phyloP scores from a whole-genome alignment of 2,329 filamentous ascomycete species.

The Helminthosporium solani region DNA sequence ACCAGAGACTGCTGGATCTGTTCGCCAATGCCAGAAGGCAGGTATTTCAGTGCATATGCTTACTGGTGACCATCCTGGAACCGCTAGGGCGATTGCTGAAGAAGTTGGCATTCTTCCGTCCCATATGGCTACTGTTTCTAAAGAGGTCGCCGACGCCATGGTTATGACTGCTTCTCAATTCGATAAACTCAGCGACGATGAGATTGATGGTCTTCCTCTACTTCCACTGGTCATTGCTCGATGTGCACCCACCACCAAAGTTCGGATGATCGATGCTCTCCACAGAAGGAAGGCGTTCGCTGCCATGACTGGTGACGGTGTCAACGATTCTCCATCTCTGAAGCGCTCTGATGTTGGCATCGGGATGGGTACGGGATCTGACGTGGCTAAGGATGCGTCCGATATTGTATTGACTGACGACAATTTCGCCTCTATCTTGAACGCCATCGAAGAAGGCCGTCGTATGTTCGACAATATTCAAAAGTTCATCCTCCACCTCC shows the following conservation, averaged over 20 bases:
- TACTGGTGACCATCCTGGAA: slow-evolving; percentile 50
- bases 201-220: slow-evolving; percentile 73
- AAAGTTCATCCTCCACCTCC: slow-evolving; percentile 75
- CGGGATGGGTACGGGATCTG: slow-evolving; percentile 85
- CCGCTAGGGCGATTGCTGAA: slow-evolving; percentile 49
- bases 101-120: slow-evolving; percentile 50
- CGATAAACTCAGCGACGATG: slow-evolving; percentile 70
- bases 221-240: slow-evolving; percentile 80
- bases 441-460: slow-evolving; percentile 78
- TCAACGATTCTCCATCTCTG: slow-evolving; percentile 82
- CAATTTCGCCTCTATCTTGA: slow-evolving; percentile 84
- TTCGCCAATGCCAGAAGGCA: slow-evolving; percentile 47
- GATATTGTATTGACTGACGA: slow-evolving; percentile 85
- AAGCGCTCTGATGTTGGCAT: slow-evolving; percentile 83
- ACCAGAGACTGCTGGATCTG: slow-evolving; percentile 66
- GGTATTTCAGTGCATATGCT: slow-evolving; percentile 53
- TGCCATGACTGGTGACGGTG: slow-evolving; percentile 87
- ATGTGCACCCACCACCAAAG: slow-evolving; percentile 83
- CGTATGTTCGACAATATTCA: slow-evolving; percentile 89
- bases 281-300: slow-evolving; percentile 74
- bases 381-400: slow-evolving; percentile 81
- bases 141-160: slow-evolving; percentile 33
- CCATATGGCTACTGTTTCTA: slow-evolving; percentile 19
- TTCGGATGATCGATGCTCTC: slow-evolving; percentile 85
- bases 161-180: slow-evolving; percentile 60